phyloP scores from a whole-genome alignment of 2,329 filamentous ascomycete genomes.

The Westerdykella aurantiaca region DNA sequence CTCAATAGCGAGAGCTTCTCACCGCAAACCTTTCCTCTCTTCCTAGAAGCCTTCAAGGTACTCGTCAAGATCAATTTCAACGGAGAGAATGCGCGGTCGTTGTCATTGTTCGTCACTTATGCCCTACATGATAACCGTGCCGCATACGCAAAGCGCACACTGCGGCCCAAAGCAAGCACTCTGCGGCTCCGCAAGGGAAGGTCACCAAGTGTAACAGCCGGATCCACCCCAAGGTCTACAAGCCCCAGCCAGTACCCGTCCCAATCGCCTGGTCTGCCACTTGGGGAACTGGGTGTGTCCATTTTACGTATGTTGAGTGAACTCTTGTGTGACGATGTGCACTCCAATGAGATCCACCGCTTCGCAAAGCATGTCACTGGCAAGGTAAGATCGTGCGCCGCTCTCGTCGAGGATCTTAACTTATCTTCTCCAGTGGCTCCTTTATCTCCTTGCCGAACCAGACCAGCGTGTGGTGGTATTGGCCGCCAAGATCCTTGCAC shows the following conservation, averaged over 20 bases:
- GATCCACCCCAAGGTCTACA: constrained; percentile 25
- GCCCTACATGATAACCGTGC: constrained; percentile 64
- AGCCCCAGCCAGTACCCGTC: constrained; percentile 23
- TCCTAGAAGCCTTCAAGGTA: constrained; percentile 71
- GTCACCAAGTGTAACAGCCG: constrained; percentile 22
- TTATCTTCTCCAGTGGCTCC: constrained; percentile 61
- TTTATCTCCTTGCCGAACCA: constrained; percentile 84
- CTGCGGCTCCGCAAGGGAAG: constrained; percentile 26
- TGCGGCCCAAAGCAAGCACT: constrained; percentile 32
- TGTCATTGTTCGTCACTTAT: constrained; percentile 91
- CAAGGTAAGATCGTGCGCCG: constrained; percentile 54
- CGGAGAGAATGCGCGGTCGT: constrained; percentile 74
- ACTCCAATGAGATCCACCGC: constrained; percentile 65
- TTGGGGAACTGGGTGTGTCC: constrained; percentile 65
- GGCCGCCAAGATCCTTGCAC: constrained; percentile 74
- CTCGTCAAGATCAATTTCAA: constrained; percentile 76
- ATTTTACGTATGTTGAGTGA: constrained; percentile 73
- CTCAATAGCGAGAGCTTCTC: constrained; percentile 78
- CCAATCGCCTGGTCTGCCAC: constrained; percentile 40
- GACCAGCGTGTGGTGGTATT: constrained; percentile 77
- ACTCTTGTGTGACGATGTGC: constrained; percentile 69
- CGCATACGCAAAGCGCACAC: constrained; percentile 32
- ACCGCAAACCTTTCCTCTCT: constrained; percentile 65
- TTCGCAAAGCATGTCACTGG: constrained; percentile 94
- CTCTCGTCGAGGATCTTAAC: constrained; percentile 15